Conservation (phyloP, 768 basidiomycete species). For the Rhizopogon rudus region DNA sequence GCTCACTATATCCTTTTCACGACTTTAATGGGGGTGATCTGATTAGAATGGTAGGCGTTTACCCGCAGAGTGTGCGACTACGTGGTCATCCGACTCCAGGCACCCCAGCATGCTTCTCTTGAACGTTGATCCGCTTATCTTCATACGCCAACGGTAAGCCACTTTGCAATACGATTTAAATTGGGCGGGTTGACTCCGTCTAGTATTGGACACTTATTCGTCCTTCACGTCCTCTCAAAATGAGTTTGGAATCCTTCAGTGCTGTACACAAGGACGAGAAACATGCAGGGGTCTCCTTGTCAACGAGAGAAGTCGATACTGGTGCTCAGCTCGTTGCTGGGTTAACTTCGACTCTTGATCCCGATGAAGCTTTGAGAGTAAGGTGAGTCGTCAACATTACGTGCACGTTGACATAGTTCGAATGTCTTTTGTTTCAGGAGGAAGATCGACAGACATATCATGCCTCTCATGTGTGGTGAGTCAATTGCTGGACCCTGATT, state of each 20-base stretch:
- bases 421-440: constrained; percentile 18
- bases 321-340: constrained; percentile 50
- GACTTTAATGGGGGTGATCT: too few species aligned
- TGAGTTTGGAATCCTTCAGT: constrained; percentile 4
- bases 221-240: not conserved
- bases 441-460: constrained; percentile 59
- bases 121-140: not conserved
- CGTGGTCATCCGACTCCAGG: too few species aligned
- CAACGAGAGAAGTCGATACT: constrained; percentile 47
- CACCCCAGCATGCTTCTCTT: not conserved
- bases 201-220: not conserved
- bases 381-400: constrained; percentile 27
- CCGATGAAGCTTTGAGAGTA: constrained; percentile 42
- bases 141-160: not conserved
- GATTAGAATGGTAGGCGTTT: too few species aligned
- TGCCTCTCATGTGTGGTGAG: constrained; percentile 62
- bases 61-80: too few species aligned
- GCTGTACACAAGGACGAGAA: constrained; percentile 20
- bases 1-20: too few species aligned
- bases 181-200: not conserved
- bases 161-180: not conserved
- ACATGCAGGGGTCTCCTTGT: constrained; percentile 32
- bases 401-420: not conserved
- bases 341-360: constrained; percentile 35
- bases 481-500: constrained; percentile 7